phyloP scores from a whole-genome alignment of 208 protist genomes.

The Porcisia deanei region DNA sequence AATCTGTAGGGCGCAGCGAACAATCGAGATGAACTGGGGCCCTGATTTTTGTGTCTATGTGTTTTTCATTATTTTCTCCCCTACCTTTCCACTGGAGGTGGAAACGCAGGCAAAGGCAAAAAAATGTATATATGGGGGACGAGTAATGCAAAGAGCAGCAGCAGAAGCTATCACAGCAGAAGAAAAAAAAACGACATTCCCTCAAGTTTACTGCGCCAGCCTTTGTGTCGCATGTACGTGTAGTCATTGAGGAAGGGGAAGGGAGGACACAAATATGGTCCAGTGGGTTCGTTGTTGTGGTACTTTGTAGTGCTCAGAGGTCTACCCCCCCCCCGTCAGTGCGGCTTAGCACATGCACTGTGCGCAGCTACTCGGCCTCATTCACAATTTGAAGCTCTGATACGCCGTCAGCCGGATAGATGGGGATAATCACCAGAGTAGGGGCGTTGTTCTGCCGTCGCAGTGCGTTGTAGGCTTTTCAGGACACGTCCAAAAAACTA shows the following conservation, averaged over 20 bases:
- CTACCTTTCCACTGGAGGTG: background rate
- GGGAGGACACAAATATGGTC: slow-evolving; percentile 64
- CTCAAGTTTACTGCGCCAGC: background rate
- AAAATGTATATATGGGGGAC: no score
- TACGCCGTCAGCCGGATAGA: slow-evolving; percentile 87
- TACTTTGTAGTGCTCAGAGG: slow-evolving; percentile 68
- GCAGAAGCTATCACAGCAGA: background rate
- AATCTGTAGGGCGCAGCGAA: background rate
- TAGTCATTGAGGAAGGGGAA: slow-evolving; percentile 87
- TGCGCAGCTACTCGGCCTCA: slow-evolving; percentile 85
- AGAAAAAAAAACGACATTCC: background rate
- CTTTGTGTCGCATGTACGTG: slow-evolving; percentile 90
- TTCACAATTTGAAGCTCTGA: slow-evolving; percentile 80
- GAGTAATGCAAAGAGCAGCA: background rate
- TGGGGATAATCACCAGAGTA: slow-evolving; percentile 88
- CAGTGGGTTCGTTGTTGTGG: slow-evolving; percentile 66
- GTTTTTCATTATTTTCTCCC: background rate
- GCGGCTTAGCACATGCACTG: slow-evolving; percentile 54
- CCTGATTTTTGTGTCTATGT: background rate
- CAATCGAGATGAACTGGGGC: background rate
- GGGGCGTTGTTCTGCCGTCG: slow-evolving; percentile 69
- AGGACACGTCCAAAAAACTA: slow-evolving; percentile 77
- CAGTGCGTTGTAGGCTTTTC: slow-evolving; percentile 82
- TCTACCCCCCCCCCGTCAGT: slow-evolving; percentile 55
- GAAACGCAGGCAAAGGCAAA: background rate